Evolutionary conservation across 2,329 filamentous ascomycete species (phyloP).

Genomic region (Monosporascus sp.): DNA sequence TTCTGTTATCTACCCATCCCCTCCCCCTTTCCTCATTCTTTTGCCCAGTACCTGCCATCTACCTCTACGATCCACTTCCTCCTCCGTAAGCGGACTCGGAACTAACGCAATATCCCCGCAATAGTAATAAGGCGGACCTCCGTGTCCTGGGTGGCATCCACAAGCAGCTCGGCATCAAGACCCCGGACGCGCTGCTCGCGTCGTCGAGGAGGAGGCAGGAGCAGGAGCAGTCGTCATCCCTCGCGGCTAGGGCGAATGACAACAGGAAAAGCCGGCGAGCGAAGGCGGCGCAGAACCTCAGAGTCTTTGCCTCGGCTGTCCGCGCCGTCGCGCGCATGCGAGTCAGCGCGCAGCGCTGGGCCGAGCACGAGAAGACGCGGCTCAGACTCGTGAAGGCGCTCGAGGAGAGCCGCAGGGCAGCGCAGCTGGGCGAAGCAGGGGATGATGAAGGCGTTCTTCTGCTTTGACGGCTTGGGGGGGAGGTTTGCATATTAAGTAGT

Average conservation of each 20-base stretch:
- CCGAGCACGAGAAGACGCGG: slow-evolving; percentile 45
- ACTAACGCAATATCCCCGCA: slow-evolving; percentile 17
- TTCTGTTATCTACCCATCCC: slow-evolving; percentile 4
- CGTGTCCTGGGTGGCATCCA: slow-evolving; percentile 81
- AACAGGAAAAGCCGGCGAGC: slow-evolving; percentile 3
- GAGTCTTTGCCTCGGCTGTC: slow-evolving; percentile 41
- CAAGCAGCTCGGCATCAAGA: slow-evolving; percentile 42
- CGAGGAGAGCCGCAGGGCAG: slow-evolving; percentile 26
- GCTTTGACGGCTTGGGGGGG: not conserved
- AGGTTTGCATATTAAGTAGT: not conserved
- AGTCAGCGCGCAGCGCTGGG: slow-evolving; percentile 44
- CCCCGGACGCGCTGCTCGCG: slow-evolving; percentile 25
- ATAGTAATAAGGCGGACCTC: slow-evolving; percentile 88
- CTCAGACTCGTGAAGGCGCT: slow-evolving; percentile 43
- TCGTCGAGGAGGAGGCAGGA: slow-evolving; percentile 22
- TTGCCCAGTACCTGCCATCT: not conserved
- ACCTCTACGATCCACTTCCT: slow-evolving; percentile 3
- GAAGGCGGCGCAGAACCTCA: slow-evolving; percentile 28
- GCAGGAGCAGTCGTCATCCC: not conserved
- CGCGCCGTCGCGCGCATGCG: slow-evolving; percentile 49
- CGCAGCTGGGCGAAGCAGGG: not conserved
- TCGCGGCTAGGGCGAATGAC: slow-evolving; percentile 4
- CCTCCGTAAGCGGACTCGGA: slow-evolving; percentile 8
- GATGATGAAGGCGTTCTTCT: not conserved
- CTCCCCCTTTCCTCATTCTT: slow-evolving; percentile 2